Evolutionary conservation across 371 early-diverging fungal genomes (phyloP).

Genomic region (Mortierella sp.): DNA sequence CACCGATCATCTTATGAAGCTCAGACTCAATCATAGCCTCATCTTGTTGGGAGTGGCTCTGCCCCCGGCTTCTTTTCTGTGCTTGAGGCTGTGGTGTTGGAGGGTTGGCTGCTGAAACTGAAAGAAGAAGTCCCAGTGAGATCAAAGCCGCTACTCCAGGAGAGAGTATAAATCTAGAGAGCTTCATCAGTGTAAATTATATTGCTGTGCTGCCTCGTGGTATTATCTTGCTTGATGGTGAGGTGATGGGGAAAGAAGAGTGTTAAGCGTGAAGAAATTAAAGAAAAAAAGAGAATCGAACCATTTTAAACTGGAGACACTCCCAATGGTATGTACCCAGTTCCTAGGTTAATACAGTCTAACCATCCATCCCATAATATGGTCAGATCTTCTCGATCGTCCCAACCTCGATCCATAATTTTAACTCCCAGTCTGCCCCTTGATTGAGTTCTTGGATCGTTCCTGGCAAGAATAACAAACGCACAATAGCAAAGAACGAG

Average conservation of each 20-base stretch:
- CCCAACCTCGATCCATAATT: not conserved
- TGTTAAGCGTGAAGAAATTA: not conserved
- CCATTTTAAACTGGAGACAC: not conserved
- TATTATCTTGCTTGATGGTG: not conserved
- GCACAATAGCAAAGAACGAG: not conserved
- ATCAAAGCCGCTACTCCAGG: conserved; percentile 1
- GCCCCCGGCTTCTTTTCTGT: not conserved
- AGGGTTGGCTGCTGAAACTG: not conserved
- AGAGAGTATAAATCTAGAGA: not conserved
- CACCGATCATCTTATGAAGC: conserved; percentile 40
- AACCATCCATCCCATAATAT: not conserved
- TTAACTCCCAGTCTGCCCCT: not conserved
- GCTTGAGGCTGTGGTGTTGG: not conserved
- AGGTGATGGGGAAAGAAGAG: not conserved
- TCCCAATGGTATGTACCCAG: not conserved
- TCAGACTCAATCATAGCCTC: not conserved
- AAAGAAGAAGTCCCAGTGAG: not conserved
- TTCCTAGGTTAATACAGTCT: not conserved
- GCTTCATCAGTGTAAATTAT: not conserved
- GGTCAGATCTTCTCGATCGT: not conserved
- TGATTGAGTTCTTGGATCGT: not conserved
- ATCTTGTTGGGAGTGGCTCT: not conserved
- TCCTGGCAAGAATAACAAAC: not conserved
- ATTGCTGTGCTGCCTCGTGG: not conserved
- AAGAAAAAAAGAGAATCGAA: not conserved